phyloP scores from a whole-genome alignment of 2,329 filamentous ascomycete genomes.

The Biscogniauxia sp. region DNA sequence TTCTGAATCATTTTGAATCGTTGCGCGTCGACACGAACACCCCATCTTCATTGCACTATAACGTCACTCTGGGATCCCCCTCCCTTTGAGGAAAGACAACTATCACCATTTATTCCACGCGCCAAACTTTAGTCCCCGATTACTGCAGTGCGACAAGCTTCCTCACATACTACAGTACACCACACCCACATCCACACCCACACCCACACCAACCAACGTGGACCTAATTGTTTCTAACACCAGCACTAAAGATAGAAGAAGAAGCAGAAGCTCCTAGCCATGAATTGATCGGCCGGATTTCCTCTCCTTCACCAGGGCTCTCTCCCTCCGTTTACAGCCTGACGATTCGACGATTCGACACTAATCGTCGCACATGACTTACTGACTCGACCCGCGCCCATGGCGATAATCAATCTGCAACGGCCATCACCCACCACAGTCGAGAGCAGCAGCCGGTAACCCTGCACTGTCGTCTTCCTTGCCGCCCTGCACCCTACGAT shows the following conservation, averaged over 20 bases:
- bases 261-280: conserved; percentile 1
- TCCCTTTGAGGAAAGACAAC: too few species aligned
- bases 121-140: conserved; percentile 14
- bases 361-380: conserved; percentile 11
- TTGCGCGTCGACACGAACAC: conserved; percentile 11
- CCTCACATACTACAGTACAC: background rate
- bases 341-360: conserved; percentile 3
- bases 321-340: conserved; percentile 4
- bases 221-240: background rate
- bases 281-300: conserved; percentile 9
- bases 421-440: conserved; percentile 25
- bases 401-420: conserved; percentile 31
- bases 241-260: background rate
- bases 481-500: conserved; percentile 4
- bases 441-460: conserved; percentile 23
- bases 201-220: background rate
- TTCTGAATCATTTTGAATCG: conserved; percentile 12
- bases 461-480: conserved; percentile 20
- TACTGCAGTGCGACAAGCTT: conserved; percentile 19
- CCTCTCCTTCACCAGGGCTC: conserved; percentile 1
- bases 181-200: too few species aligned
- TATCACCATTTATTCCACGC: conserved; percentile 14
- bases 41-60: conserved; percentile 1
- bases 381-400: conserved; percentile 29
- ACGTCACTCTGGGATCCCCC: background rate